Evolutionary conservation across 169 alveolate species (phyloP), one percentile per base, ranked within the genome.

Genomic region (Plasmodium gaboni): DNA sequence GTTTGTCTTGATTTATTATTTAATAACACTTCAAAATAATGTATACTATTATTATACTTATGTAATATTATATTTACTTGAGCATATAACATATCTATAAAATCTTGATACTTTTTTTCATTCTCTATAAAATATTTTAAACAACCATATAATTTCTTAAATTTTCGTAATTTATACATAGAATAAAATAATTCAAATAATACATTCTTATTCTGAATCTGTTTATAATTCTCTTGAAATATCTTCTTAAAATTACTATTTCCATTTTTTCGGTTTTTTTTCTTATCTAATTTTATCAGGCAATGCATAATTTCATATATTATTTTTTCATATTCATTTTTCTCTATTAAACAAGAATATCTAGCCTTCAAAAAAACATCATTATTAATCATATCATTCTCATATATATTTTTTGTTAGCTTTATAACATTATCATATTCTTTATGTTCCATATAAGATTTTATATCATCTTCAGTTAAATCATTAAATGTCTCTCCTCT

Each of bases 181-280:
- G 73, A 83, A 57, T 83, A 83, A 71, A 83, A 83, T 2, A 83
- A 63, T 71, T 83, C 91, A 22, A 69, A 83, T 69, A 83, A 50
- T 32, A 83, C 73, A 42, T 83, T 83, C 42, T 83, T 70, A 60
- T 17, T 42, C 63, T 69, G 68, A 19, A 83, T 69, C 12, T 61
- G 5, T 67, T 17, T 73, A 57, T 83, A 83, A 71, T 48, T 68
- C 59, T 46, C 74, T 83, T 69, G 83, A 69, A 83, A 83, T 24
- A 59, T 59, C 12, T 69, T 48, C 51, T 83, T 67, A 38, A 83
- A 83, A 42, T 63, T 69, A 5, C 8, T 65, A 2, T 32, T 78
- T 8, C 28, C 10, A 13, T 65, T 78, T 38, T 65, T 78, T 42
- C 48, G 1, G 0, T 76, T 76, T 67, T 32, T 38, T 61, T 55